These are phyloP conservation scores for Chalciporus piperatus DNA, from an alignment of 768 basidiomycete species.

Conservation along the genomic window DNA sequence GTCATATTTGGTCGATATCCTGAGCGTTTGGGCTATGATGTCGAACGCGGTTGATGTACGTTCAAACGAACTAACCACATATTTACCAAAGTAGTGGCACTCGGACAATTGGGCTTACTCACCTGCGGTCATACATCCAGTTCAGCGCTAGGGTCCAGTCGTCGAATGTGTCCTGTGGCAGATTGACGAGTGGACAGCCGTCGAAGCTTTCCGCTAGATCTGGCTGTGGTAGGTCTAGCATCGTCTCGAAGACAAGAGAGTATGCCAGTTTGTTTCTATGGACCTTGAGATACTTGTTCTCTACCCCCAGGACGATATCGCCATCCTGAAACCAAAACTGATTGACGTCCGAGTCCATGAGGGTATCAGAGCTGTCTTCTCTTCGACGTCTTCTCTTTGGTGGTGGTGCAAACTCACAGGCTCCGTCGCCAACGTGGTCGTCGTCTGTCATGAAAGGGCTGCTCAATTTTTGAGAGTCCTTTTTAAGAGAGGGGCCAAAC, in stretches of 20 bases:
- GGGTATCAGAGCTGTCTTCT: background rate
- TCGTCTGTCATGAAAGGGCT: background rate
- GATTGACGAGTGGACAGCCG: slow-evolving; percentile 28
- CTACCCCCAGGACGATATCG: slow-evolving; percentile 32
- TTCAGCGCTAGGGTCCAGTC: slow-evolving; percentile 31
- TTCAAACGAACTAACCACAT: slow-evolving; percentile 24
- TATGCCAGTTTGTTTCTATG: slow-evolving; percentile 18
- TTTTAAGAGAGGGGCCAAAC: background rate
- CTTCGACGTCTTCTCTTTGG: slow-evolving; percentile 6
- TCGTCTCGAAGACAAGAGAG: slow-evolving; percentile 34
- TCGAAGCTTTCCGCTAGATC: slow-evolving; percentile 28
- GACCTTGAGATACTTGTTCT: slow-evolving; percentile 26
- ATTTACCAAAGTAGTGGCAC: background rate
- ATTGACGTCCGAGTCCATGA: background rate
- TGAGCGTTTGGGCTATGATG: slow-evolving; percentile 25
- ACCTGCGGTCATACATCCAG: slow-evolving; percentile 36
- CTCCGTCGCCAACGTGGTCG: too few relatives aligned
- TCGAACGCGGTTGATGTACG: slow-evolving; percentile 21
- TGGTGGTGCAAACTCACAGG: slow-evolving; percentile 2
- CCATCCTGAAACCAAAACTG: slow-evolving; percentile 35
- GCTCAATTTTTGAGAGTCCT: background rate
- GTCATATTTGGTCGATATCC: slow-evolving; percentile 39
- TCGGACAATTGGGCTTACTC: slow-evolving; percentile 7
- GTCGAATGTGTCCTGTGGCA: slow-evolving; percentile 24
- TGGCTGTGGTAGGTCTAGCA: slow-evolving; percentile 37